These are phyloP conservation scores for Ceratocystis ficicola DNA, from an alignment of 2,329 filamentous ascomycete species.

Conservation along the genomic window DNA sequence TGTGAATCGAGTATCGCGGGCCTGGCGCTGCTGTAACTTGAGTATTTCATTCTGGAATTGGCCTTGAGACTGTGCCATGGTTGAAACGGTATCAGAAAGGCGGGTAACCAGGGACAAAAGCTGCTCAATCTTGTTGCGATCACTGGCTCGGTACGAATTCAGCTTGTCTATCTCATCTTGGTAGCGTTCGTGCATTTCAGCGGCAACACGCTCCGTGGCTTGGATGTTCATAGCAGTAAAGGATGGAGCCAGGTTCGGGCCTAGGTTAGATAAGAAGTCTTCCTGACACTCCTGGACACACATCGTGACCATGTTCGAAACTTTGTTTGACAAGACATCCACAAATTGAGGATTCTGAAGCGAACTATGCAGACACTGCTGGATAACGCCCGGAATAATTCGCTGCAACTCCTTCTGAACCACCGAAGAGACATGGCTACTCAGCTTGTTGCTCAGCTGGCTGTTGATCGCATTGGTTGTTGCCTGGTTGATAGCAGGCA, in stretches of 20 bases:
- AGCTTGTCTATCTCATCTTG: conserved; percentile 40
- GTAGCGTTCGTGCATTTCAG: conserved; percentile 54
- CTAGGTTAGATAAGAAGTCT: conserved; percentile 50
- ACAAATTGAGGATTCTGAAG: conserved; percentile 59
- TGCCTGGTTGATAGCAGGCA: conserved; percentile 60
- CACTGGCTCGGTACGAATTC: conserved; percentile 39
- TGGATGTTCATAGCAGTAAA: conserved; percentile 53
- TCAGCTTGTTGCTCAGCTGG: conserved; percentile 56
- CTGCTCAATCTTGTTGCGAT: conserved; percentile 57
- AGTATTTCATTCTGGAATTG: conserved; percentile 55
- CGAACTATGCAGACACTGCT: conserved; percentile 53
- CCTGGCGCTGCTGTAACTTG: conserved; percentile 36
- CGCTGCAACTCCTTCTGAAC: conserved; percentile 63
- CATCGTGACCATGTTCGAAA: conserved; percentile 38
- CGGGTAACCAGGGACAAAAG: conserved; percentile 55
- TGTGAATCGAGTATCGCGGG: conserved; percentile 19
- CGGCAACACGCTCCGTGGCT: conserved; percentile 54
- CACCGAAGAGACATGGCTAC: conserved; percentile 50
- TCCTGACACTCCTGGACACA: conserved; percentile 59
- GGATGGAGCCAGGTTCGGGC: conserved; percentile 52
- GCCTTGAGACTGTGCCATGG: conserved; percentile 55
- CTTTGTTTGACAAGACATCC: conserved; percentile 42
- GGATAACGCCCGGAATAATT: conserved; percentile 54
- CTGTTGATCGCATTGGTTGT: conserved; percentile 58
- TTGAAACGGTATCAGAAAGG: conserved; percentile 55